Conservation (phyloP, 352 stramenopile genomes). For the Sclerospora graminicola region DNA sequence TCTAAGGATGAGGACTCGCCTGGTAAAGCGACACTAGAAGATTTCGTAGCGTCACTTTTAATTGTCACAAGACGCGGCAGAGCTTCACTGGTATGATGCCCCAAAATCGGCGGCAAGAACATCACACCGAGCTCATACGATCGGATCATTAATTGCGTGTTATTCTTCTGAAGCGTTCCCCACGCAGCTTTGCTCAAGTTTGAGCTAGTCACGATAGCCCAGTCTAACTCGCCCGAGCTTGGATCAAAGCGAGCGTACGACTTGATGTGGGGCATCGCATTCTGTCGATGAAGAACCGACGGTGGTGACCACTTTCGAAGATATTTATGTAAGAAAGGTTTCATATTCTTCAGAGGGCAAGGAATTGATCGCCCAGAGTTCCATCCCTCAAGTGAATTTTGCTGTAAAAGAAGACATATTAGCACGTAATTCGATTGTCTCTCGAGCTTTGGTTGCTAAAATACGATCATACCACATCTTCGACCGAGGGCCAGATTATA, state of each 20-base stretch:
- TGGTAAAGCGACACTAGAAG: conserved; percentile 1
- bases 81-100: conserved; percentile 1
- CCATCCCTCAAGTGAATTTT: conserved; percentile 76
- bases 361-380: conserved; percentile 55
- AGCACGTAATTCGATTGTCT: not conserved
- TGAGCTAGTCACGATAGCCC: conserved; percentile 67
- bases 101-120: conserved; percentile 37
- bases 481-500: conserved; percentile 72
- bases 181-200: conserved; percentile 81
- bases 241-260: conserved; percentile 55
- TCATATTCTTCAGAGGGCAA: conserved; percentile 80
- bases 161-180: conserved; percentile 62
- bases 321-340: conserved; percentile 80
- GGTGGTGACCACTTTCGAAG: conserved; percentile 68
- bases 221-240: conserved; percentile 37
- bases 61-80: conserved; percentile 21
- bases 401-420: conserved; percentile 17
- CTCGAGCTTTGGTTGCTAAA: not conserved
- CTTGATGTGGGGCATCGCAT: conserved; percentile 82
- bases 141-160: conserved; percentile 70
- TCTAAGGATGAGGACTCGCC: conserved; percentile 3
- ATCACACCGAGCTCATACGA: conserved; percentile 77
- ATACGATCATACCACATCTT: conserved; percentile 48
- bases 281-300: conserved; percentile 39
- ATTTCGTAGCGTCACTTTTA: conserved; percentile 19